A percentile compares a stretch with the other conserved stretches of the same genome.
Evolutionary conservation across 208 protist genomes (phyloP).

Genomic region (Leishmania tropica): DNA sequence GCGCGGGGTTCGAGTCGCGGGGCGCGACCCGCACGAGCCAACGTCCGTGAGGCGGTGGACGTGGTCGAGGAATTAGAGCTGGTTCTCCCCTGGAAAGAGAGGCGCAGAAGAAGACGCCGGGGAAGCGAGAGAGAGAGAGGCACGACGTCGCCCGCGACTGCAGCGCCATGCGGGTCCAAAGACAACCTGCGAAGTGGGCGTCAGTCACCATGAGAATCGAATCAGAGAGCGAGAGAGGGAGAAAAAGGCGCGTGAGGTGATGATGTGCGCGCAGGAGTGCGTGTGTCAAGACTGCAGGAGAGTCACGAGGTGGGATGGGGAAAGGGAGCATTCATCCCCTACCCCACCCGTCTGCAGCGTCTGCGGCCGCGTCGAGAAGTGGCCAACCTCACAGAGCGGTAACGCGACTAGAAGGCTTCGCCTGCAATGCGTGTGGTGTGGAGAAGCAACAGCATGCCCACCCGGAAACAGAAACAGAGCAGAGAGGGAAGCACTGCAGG

Average conservation of each 20-base stretch:
- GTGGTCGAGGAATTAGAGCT: not conserved
- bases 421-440: not conserved
- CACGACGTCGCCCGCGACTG: not conserved
- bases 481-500: not conserved
- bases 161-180: not conserved
- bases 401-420: not conserved
- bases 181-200: not conserved
- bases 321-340: not conserved
- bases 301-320: not conserved
- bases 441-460: not conserved
- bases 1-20: not conserved
- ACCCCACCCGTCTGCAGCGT: not conserved
- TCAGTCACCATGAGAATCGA: not conserved
- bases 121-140: not conserved
- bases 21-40: not conserved
- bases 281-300: not conserved
- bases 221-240: not conserved
- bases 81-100: not conserved
- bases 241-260: not conserved
- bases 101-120: not conserved
- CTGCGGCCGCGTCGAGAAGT: not conserved
- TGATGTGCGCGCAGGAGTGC: not conserved
- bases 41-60: not conserved
- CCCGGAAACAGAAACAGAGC: not conserved
- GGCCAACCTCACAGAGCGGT: not conserved